Conservation (phyloP, 2,329 filamentous ascomycete species). For the Alternaria sp. region DNA sequence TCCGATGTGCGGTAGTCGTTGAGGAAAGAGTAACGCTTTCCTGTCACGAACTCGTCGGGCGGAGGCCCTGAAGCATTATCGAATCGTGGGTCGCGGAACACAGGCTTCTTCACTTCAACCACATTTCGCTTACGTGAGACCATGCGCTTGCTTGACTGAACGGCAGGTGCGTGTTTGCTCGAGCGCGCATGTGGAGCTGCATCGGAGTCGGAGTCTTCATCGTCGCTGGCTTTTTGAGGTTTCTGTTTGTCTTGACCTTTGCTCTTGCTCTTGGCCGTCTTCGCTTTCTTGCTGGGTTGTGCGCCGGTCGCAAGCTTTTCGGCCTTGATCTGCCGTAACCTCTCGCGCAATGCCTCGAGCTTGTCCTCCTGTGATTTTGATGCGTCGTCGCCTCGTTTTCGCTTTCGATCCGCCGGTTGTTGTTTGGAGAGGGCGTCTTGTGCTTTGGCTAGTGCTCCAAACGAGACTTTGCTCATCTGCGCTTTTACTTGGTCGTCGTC, state of each 20-base stretch:
- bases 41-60: constrained; percentile 65
- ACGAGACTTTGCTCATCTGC: constrained; percentile 72
- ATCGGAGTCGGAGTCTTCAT: constrained; percentile 43
- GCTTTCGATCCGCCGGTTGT: constrained; percentile 47
- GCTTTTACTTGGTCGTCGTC: constrained; percentile 54
- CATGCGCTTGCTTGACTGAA: constrained; percentile 81
- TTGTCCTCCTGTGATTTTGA: constrained; percentile 56
- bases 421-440: constrained; percentile 70
- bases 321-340: constrained; percentile 55
- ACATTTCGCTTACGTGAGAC: constrained; percentile 84
- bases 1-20: constrained; percentile 87
- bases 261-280: constrained; percentile 19
- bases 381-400: constrained; percentile 53
- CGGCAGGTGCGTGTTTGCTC: constrained; percentile 88
- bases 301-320: constrained; percentile 44
- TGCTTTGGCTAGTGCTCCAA: constrained; percentile 88
- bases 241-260: constrained; percentile 36
- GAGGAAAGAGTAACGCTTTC: constrained; percentile 85
- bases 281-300: constrained; percentile 33
- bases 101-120: constrained; percentile 67
- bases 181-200: constrained; percentile 57
- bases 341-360: constrained; percentile 54
- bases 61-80: constrained; percentile 67
- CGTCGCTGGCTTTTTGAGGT: constrained; percentile 45
- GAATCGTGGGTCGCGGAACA: constrained; percentile 84